Evolutionary conservation across 2,329 filamentous ascomycete species (phyloP).

Genomic region (Epichloe hybrida): DNA sequence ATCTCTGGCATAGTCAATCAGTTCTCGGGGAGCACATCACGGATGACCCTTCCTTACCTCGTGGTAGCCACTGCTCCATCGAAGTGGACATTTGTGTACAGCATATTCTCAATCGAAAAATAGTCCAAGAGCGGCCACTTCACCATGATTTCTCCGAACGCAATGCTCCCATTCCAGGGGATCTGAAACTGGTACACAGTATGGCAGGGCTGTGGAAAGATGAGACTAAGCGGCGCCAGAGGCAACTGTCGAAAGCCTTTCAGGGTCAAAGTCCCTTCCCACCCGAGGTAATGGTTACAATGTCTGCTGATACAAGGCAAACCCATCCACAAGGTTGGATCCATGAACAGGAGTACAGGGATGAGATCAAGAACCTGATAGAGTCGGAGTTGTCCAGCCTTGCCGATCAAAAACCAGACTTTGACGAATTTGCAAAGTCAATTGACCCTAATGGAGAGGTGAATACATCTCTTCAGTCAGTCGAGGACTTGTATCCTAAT

Average conservation of each 20-base stretch:
- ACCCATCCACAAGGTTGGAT: constrained; percentile 73
- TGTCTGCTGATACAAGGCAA: constrained; percentile 71
- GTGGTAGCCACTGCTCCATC: constrained; percentile 75
- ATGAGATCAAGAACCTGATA: constrained; percentile 50
- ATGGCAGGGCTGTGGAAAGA: constrained; percentile 91
- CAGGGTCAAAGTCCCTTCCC: constrained; percentile 65
- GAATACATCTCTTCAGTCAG: constrained; percentile 68
- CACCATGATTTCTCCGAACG: constrained; percentile 82
- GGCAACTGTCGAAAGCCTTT: constrained; percentile 49
- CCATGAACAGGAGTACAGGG: constrained; percentile 72
- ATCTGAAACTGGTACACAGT: constrained; percentile 78
- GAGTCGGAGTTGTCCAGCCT: constrained; percentile 43
- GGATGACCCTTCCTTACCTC: constrained; percentile 52
- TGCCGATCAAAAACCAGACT: constrained; percentile 31
- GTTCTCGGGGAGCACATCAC: constrained; percentile 37
- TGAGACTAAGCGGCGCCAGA: constrained; percentile 67
- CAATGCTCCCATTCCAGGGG: constrained; percentile 44
- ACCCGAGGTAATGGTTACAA: constrained; percentile 67
- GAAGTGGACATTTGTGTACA: constrained; percentile 85
- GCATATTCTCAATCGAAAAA: constrained; percentile 69
- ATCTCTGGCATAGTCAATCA: constrained; percentile 70
- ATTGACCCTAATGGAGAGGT: constrained; percentile 42
- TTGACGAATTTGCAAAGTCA: constrained; percentile 51
- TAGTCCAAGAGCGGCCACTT: constrained; percentile 61
- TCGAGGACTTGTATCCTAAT: constrained; percentile 72